Evolutionary conservation across 2,329 filamentous ascomycete genomes (phyloP).

Genomic region (Acrodontium crateriforme): DNA sequence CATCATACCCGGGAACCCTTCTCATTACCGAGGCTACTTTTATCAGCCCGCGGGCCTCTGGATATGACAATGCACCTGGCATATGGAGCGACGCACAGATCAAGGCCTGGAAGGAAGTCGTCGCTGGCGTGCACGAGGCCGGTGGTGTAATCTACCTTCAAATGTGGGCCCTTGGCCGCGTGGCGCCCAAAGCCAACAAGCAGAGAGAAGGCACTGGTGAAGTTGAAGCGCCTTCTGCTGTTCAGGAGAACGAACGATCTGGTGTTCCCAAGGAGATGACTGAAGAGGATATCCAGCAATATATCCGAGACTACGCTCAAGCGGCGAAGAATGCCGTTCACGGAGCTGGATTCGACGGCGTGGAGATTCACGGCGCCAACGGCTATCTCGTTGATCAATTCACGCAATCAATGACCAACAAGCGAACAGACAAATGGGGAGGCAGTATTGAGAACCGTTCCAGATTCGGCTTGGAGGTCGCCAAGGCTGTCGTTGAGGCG

Average conservation of each 20-base stretch:
- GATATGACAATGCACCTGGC: conserved; percentile 13
- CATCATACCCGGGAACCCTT: conserved; percentile 19
- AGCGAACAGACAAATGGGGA: conserved; percentile 36
- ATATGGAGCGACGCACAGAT: conserved; percentile 28
- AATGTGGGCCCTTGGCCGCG: conserved; percentile 36
- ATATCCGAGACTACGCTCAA: conserved; percentile 25
- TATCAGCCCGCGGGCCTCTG: conserved; percentile 18
- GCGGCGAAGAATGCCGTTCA: conserved; percentile 33
- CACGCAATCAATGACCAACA: conserved; percentile 43
- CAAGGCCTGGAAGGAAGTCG: conserved; percentile 37
- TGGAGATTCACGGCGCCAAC: conserved; percentile 37
- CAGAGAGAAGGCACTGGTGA: conserved; percentile 15
- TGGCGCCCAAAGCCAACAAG: conserved; percentile 24
- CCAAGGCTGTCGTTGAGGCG: conserved; percentile 35
- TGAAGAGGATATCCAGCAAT: conserved; percentile 20
- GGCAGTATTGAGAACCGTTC: conserved; percentile 37
- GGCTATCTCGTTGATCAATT: conserved; percentile 53
- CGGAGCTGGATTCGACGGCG: conserved; percentile 44
- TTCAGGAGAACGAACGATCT: conserved; percentile 22
- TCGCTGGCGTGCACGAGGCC: conserved; percentile 37
- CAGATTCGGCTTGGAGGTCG: conserved; percentile 39
- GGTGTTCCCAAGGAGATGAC: conserved; percentile 24
- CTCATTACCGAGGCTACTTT: conserved; percentile 24
- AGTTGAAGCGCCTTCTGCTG: conserved; percentile 21
- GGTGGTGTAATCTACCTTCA: conserved; percentile 35